Percentiles rank a stretch among this genome's conserved stretches.
These are phyloP conservation scores for Metschnikowia peoriensis DNA, from an alignment of 805 yeast genomes.

Conservation along the genomic window DNA sequence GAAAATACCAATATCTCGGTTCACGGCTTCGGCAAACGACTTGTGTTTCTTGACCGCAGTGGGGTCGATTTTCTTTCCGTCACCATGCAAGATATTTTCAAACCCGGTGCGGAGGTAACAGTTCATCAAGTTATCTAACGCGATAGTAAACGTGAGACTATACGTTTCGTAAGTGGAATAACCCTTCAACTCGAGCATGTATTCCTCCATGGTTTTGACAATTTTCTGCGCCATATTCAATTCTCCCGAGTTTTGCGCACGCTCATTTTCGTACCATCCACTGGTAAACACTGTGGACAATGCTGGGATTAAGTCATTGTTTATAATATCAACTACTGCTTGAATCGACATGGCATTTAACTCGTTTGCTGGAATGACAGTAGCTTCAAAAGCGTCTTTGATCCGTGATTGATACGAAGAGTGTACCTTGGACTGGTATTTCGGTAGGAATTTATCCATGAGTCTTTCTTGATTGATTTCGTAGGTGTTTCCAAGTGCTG, in stretches of 20 bases:
- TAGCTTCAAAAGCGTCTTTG: conserved; percentile 37
- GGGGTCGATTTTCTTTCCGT: conserved; percentile 43
- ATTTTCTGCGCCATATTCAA: conserved; percentile 55
- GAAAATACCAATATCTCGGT: conserved; percentile 38
- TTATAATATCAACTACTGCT: conserved; percentile 62
- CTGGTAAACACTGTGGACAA: conserved; percentile 62
- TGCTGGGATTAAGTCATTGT: conserved; percentile 68
- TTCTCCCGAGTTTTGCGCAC: conserved; percentile 26
- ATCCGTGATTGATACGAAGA: conserved; percentile 36
- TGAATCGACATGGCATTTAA: conserved; percentile 76
- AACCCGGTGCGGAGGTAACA: conserved; percentile 39
- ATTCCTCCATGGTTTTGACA: conserved; percentile 72
- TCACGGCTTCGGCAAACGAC: conserved; percentile 38
- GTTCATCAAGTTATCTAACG: conserved; percentile 38
- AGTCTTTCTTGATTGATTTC: conserved; percentile 69
- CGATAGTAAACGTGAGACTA: conserved; percentile 36
- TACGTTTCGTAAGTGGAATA: conserved; percentile 43
- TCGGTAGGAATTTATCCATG: conserved; percentile 62
- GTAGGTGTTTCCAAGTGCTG: conserved; percentile 85
- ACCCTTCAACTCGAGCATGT: conserved; percentile 60
- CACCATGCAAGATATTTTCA: conserved; percentile 41
- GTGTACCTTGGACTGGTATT: conserved; percentile 59
- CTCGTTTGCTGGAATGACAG: conserved; percentile 65
- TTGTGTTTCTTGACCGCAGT: conserved; percentile 32
- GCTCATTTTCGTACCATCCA: conserved; percentile 56